phyloP scores from a whole-genome alignment of 176 grass and related monocot genomes.

The Triticum monococcum region DNA sequence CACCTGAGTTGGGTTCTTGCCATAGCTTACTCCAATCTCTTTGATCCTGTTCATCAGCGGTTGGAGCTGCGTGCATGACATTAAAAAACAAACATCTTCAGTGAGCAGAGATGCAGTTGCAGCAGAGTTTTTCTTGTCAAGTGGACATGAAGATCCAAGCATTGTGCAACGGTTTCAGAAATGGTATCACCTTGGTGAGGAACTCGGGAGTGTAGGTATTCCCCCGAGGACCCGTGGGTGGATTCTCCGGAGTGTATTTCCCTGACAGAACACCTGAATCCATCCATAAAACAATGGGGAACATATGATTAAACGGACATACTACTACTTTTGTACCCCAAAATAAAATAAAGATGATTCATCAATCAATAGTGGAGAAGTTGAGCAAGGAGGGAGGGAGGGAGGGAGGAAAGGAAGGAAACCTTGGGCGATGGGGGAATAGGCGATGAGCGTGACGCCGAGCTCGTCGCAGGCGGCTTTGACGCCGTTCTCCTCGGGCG shows the following conservation, averaged over 20 bases:
- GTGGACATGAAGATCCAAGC: neutral
- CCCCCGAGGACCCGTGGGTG: slow-evolving; percentile 31
- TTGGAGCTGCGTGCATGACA: slow-evolving; percentile 59
- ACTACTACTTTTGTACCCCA: no score
- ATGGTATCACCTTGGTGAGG: slow-evolving; percentile 32
- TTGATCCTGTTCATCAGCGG: slow-evolving; percentile 76
- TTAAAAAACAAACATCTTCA: neutral
- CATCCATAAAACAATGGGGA: neutral
- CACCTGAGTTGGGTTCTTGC: slow-evolving; percentile 88
- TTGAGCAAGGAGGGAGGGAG: no score
- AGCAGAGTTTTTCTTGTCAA: neutral
- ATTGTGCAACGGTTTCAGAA: neutral
- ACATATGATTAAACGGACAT: neutral
- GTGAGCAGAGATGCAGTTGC: neutral
- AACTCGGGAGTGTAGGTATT: slow-evolving; percentile 47
- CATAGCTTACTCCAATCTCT: slow-evolving; percentile 79
- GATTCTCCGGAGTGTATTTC: slow-evolving; percentile 49
- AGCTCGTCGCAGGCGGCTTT: slow-evolving; percentile 75
- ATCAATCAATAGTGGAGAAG: no score
- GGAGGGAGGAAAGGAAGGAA: no score
- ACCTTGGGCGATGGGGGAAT: slow-evolving; percentile 81
- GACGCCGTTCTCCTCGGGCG: slow-evolving; percentile 65
- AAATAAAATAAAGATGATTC: no score
- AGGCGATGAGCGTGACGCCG: slow-evolving; percentile 72
- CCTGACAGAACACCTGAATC: slow-evolving; percentile 48